phyloP scores from a whole-genome alignment of 768 basidiomycete species.

The Kwoniella sp. region DNA sequence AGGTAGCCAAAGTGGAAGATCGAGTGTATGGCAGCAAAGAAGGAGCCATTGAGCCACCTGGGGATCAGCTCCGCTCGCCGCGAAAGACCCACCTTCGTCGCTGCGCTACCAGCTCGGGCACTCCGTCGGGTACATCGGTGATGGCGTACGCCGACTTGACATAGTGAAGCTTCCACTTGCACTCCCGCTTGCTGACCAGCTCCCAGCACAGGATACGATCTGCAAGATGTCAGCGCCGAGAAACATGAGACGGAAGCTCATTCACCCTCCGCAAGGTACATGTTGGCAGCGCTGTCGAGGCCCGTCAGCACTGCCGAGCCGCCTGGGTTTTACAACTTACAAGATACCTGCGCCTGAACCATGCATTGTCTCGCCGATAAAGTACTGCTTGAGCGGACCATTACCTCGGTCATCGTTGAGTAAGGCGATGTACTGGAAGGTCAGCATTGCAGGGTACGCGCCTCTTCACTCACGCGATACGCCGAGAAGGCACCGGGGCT shows the following conservation, averaged over 20 bases:
- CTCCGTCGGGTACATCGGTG: conserved; percentile 89
- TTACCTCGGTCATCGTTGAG: conserved; percentile 78
- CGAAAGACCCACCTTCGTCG: conserved; percentile 55
- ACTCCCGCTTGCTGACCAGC: conserved; percentile 86
- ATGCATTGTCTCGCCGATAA: conserved; percentile 88
- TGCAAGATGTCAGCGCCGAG: conserved; percentile 37
- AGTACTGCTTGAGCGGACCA: conserved; percentile 91
- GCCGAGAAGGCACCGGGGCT: conserved; percentile 84
- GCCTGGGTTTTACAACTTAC: conserved; percentile 26
- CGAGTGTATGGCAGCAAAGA: conserved; percentile 93
- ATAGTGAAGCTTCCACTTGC: conserved; percentile 88
- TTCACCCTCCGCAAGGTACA: conserved; percentile 77
- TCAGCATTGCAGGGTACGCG: not conserved
- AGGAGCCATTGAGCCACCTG: conserved; percentile 95
- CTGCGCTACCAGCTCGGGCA: conserved; percentile 89
- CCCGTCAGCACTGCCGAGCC: conserved; percentile 9
- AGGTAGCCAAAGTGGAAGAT: conserved; percentile 91
- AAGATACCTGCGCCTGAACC: conserved; percentile 50
- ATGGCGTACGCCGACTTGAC: conserved; percentile 90
- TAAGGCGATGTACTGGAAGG: conserved; percentile 63
- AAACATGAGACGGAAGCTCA: not conserved
- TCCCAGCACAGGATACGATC: conserved; percentile 90
- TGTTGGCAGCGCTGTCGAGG: conserved; percentile 37
- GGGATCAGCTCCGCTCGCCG: not conserved
- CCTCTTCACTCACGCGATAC: conserved; percentile 55